These are phyloP conservation scores for Trichoderma erinaceum DNA, from an alignment of 495 filamentous ascomycete species.

Conservation along the genomic window DNA sequence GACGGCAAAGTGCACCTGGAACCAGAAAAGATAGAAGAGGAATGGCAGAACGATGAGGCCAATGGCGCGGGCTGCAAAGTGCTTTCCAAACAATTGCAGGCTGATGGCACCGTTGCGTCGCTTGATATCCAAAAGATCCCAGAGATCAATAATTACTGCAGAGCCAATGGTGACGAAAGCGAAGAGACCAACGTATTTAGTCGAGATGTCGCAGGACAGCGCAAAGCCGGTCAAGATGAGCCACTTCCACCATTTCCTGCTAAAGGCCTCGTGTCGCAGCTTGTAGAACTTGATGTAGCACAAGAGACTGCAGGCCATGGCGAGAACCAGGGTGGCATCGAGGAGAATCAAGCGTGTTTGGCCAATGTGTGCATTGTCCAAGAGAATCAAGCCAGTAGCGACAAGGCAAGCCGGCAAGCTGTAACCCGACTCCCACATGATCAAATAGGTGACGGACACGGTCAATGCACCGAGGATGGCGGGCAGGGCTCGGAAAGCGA, in stretches of 20 bases:
- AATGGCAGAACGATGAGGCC: constrained; percentile 86
- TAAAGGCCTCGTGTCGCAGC: constrained; percentile 80
- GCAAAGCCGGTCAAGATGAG: constrained; percentile 88
- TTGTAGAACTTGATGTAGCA: constrained; percentile 98
- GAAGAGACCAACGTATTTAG: constrained; percentile 95
- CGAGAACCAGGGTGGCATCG: constrained; percentile 87
- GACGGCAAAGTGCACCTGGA: constrained; percentile 96
- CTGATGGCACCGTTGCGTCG: constrained; percentile 69
- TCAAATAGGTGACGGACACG: constrained; percentile 87
- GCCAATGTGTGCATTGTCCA: constrained; percentile 97
- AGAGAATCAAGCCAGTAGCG: constrained; percentile 78
- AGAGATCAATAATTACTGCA: constrained; percentile 88
- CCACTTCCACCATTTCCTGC: constrained; percentile 99
- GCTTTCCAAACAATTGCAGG: constrained; percentile 75
- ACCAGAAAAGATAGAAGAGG: constrained; percentile 99
- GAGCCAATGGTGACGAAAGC: constrained; percentile 96
- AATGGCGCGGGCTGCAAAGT: constrained; percentile 77
- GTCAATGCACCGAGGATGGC: constrained; percentile 87
- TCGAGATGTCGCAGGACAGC: constrained; percentile 95
- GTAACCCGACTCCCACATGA: constrained; percentile 99
- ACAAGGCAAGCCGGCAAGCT: constrained; percentile 86
- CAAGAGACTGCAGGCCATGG: constrained; percentile 90
- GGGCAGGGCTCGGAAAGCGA: constrained; percentile 90
- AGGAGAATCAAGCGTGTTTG: constrained; percentile 94
- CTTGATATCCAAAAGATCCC: constrained; percentile 87